Evolutionary conservation across 345 rosid species (phyloP).

Genomic region (Carallia brachiata): DNA sequence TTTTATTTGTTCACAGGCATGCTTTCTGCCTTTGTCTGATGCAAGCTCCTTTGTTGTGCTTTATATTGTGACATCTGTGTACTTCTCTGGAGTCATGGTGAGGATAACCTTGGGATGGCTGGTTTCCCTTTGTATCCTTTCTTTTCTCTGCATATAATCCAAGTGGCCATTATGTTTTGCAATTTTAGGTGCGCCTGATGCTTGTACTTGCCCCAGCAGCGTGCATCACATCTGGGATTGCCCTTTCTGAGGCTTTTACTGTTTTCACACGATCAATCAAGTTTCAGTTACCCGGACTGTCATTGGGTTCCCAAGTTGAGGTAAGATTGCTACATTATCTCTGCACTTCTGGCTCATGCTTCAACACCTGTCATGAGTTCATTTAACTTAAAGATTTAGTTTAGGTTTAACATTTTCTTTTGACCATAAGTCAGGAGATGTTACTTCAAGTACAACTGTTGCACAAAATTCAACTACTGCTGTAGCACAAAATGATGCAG

Average conservation of each 20-base stretch:
- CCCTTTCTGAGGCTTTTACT: conserved; percentile 94
- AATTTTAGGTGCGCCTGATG: conserved; percentile 91
- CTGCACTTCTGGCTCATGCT: conserved; percentile 10
- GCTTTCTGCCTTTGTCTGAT: conserved; percentile 94
- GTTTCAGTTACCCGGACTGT: conserved; percentile 63
- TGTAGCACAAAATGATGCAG: conserved; percentile 38
- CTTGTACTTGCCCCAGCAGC: conserved; percentile 99
- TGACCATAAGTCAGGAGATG: conserved; percentile 63
- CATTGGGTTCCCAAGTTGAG: conserved; percentile 43
- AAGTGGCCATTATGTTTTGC: conserved; percentile 11
- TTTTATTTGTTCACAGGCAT: conserved; percentile 63
- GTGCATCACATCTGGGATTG: conserved; percentile 97
- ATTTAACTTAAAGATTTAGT: conserved; percentile 23
- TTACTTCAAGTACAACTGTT: conserved; percentile 32
- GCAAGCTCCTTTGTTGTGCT: conserved; percentile 92
- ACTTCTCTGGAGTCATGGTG: conserved; percentile 99
- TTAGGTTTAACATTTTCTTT: conserved; percentile 27
- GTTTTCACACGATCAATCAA: conserved; percentile 86
- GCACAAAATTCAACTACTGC: conserved; percentile 36
- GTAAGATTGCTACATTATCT: conserved; percentile 41
- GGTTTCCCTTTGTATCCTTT: not conserved
- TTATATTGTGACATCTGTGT: conserved; percentile 89
- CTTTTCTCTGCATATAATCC: not conserved
- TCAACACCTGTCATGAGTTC: conserved; percentile 11
- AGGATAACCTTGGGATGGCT: conserved; percentile 24